These are phyloP conservation scores for Tetradesmus obliquus DNA, from an alignment of 139 green algal genomes.

Conservation along the genomic window DNA sequence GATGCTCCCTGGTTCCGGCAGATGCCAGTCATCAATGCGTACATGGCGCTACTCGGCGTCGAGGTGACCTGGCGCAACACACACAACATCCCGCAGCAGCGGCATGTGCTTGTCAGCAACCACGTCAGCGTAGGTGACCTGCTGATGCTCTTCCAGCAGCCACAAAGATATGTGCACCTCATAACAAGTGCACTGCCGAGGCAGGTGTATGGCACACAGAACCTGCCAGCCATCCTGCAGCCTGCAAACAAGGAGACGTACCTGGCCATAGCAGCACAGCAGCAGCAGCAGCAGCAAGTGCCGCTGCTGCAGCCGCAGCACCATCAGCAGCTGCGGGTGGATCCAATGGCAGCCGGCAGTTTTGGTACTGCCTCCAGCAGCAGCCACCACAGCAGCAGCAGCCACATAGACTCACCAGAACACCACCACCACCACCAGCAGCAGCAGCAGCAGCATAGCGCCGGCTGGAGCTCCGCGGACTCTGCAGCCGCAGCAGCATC, in stretches of 20 bases:
- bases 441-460: slow-evolving; percentile 12
- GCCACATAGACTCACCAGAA: not conserved
- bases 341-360: not conserved
- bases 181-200: slow-evolving; percentile 61
- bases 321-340: not conserved
- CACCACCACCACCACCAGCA: slow-evolving; percentile 38
- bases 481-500: not conserved
- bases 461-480: not conserved
- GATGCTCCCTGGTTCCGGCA: slow-evolving; percentile 54
- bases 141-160: slow-evolving; percentile 66
- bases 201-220: slow-evolving; percentile 39
- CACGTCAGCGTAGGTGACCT: slow-evolving; percentile 68
- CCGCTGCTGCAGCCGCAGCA: not conserved
- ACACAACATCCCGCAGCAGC: slow-evolving; percentile 56
- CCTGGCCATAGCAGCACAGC: slow-evolving; percentile 45
- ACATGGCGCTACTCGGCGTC: slow-evolving; percentile 61
- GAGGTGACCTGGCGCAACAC: slow-evolving; percentile 52
- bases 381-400: not conserved
- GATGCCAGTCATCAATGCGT: slow-evolving; percentile 26
- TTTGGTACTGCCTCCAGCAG: not conserved
- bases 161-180: slow-evolving; percentile 63
- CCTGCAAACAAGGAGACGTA: slow-evolving; percentile 59
- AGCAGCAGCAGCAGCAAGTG: not conserved
- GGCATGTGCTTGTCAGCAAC: slow-evolving; percentile 73
- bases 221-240: slow-evolving; percentile 63